A percentile compares a stretch with the other conserved stretches of the same genome.
These are phyloP conservation scores for Glutinoglossum americanum DNA, from an alignment of 495 filamentous ascomycete genomes.

Conservation along the genomic window DNA sequence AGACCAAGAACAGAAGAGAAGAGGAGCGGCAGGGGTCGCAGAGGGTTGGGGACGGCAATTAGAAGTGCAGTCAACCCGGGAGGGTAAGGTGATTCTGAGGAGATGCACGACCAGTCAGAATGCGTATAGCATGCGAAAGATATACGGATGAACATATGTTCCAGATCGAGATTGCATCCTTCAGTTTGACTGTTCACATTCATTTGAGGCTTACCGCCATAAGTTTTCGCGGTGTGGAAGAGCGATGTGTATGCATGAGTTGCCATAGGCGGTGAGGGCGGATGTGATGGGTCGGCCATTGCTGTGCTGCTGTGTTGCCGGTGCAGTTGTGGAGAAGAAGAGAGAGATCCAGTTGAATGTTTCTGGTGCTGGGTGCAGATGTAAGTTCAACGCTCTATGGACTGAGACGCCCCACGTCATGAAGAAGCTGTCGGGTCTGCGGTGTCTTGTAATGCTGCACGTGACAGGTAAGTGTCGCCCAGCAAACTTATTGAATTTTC, in stretches of 20 bases:
- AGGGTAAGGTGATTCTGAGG: constrained; percentile 53
- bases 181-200: background rate
- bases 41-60: constrained; percentile 58
- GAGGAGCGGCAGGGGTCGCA: constrained; percentile 52
- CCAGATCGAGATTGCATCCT: background rate
- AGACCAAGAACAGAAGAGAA: constrained; percentile 75
- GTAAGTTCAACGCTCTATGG: background rate
- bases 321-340: background rate
- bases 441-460: background rate
- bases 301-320: background rate
- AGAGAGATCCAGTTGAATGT: background rate
- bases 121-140: background rate
- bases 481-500: background rate
- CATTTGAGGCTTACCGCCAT: constrained; percentile 2
- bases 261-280: background rate
- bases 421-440: background rate
- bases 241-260: background rate
- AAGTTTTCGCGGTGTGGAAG: background rate
- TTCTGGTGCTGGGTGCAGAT: background rate
- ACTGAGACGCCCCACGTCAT: background rate
- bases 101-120: background rate
- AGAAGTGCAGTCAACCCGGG: constrained; percentile 61
- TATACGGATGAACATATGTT: background rate
- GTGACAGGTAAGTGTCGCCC: background rate
- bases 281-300: background rate